A percentile compares a stretch with the other conserved stretches of the same genome.
These are phyloP conservation scores for Aspergillus asperescens DNA, from an alignment of 495 filamentous ascomycete species.

Conservation along the genomic window DNA sequence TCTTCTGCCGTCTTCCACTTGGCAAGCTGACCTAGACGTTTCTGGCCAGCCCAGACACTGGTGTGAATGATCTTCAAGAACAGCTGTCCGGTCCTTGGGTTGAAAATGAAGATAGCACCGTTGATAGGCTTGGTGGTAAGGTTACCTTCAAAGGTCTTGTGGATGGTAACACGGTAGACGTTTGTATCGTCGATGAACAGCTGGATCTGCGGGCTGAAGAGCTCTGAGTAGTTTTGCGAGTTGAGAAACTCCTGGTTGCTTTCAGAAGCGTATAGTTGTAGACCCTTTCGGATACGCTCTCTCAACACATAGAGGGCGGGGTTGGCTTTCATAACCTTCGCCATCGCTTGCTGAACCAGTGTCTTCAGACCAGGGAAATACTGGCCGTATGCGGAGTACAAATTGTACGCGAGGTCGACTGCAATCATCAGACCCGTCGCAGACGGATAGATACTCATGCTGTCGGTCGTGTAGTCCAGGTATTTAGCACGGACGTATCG, in stretches of 20 bases:
- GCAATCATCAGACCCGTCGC: constrained; percentile 98
- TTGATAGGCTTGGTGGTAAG: constrained; percentile 99
- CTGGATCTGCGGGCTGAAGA: constrained; percentile 99
- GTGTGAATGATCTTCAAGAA: constrained; percentile 99
- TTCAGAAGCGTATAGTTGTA: constrained; percentile 97
- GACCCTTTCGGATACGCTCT: constrained; percentile 97
- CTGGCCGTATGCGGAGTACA: constrained; percentile 96
- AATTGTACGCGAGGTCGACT: constrained; percentile 95
- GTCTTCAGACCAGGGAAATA: constrained; percentile 98
- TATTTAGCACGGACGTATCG: constrained; percentile 98
- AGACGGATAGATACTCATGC: constrained; percentile 98
- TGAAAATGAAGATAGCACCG: constrained; percentile 99
- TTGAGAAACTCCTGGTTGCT: constrained; percentile 99
- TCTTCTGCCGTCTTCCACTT: constrained; percentile 99
- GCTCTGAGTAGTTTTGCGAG: constrained; percentile 98
- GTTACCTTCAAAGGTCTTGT: constrained; percentile 99
- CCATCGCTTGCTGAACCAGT: constrained; percentile 97
- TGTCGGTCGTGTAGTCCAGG: constrained; percentile 97
- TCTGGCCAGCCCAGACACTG: constrained; percentile 98
- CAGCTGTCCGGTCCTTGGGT: constrained; percentile 92
- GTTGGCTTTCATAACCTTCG: constrained; percentile 99
- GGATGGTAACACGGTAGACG: constrained; percentile 98
- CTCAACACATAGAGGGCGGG: constrained; percentile 93
- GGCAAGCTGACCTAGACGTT: constrained; percentile 95
- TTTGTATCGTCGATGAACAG: constrained; percentile 99